phyloP scores from a whole-genome alignment of 305 asterid species.

The Plantago coronopus region DNA sequence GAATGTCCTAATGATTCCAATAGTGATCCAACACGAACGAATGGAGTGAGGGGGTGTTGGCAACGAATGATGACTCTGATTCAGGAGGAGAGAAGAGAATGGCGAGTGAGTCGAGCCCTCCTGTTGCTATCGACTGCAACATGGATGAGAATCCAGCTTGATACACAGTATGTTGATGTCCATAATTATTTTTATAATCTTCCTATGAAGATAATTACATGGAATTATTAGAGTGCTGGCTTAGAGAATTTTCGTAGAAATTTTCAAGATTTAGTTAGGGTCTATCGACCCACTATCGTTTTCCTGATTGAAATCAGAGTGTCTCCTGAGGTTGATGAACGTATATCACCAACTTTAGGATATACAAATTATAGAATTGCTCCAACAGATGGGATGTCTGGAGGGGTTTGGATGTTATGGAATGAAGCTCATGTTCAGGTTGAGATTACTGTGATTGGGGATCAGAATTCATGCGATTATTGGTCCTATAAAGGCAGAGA shows the following conservation, averaged over 20 bases:
- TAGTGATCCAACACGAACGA: background rate
- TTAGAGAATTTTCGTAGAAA: background rate
- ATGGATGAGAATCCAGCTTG: background rate
- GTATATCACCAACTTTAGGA: background rate
- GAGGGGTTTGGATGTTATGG: too few relatives aligned
- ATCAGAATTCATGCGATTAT: too few relatives aligned
- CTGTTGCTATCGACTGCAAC: background rate
- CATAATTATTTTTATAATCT: background rate
- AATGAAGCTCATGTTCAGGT: too few relatives aligned
- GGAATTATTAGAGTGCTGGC: background rate
- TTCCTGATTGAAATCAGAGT: background rate
- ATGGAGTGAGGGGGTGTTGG: background rate
- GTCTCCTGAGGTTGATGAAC: background rate
- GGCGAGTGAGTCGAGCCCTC: too few relatives aligned
- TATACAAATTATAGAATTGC: too few relatives aligned
- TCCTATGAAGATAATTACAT: too few relatives aligned
- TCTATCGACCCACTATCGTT: background rate
- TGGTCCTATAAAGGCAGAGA: too few relatives aligned
- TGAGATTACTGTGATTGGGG: too few relatives aligned
- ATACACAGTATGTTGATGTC: background rate
- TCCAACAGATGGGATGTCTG: too few relatives aligned
- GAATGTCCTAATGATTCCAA: too few relatives aligned
- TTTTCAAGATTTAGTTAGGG: background rate
- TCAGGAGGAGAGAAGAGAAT: background rate
- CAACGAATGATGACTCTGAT: background rate